Evolutionary conservation across 148 eudicot genomes (phyloP), one percentile per base, ranked within the genome.

Genomic region (Vaccinium darrowii): DNA sequence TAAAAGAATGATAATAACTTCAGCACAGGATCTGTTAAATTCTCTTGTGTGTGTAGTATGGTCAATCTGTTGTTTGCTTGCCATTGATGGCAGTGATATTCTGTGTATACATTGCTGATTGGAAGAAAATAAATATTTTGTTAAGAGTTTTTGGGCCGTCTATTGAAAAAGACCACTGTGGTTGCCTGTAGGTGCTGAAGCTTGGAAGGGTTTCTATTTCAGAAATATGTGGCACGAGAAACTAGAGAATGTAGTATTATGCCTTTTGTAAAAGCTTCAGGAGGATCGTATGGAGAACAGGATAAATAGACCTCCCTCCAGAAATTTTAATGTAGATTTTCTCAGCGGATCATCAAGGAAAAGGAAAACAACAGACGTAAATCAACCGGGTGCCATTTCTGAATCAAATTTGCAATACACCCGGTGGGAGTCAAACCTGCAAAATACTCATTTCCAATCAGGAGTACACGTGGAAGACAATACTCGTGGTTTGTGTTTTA

Each of bases 311-410:
- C 84, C 88, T 82, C 86, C 67, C 33, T 79, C 87, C 53, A 88
- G 76, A 51, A 85, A 57, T 62, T 56, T 49, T 54, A 60, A 76
- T 79, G 36, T n/a, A 36, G 78, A 84, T 78, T 58, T 19, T 82
- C 14, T 86, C 54, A 84, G 76, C 50, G 87, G 84, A 27, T 85
- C 84, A 19, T 81, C 90, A 50, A 87, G 91, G 82, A 92, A 90
- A 84, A 90, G 89, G 85, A 91, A 90, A 82, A 62, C 62, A 58
- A 23, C 33, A 71, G 79, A 85, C 57, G 82, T 65, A 60, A 90
- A 88, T 90, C 80, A 69, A 52, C 83, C 83, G 15, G 15, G 78
- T 79, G 83, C 79, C 71, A 43, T 49, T 79, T 69, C 82, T 58
- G 86, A 65, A 39, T 27, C 92, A 76, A 52, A 21, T 78, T 21